phyloP scores from a whole-genome alignment of 2,329 filamentous ascomycete genomes.

The Purpureocillium lavendulum region DNA sequence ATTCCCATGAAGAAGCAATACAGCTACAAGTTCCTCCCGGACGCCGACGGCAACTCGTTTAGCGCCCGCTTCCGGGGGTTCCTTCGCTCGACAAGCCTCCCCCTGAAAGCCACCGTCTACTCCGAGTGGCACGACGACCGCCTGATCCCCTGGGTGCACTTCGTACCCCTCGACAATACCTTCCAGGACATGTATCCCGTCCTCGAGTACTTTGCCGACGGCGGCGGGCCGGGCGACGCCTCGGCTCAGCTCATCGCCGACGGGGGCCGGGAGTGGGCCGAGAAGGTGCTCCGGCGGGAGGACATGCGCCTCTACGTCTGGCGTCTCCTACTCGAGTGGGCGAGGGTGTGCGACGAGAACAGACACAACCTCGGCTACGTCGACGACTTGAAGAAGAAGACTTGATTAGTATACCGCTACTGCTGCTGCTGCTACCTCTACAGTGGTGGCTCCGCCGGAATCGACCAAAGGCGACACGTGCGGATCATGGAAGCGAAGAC shows the following conservation, averaged over 20 bases:
- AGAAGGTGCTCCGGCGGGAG: constrained; percentile 51
- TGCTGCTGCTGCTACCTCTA: too few relatives aligned
- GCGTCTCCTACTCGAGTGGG: constrained; percentile 51
- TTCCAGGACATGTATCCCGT: constrained; percentile 59
- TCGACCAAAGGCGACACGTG: too few relatives aligned
- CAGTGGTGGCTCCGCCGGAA: too few relatives aligned
- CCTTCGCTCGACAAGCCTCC: constrained; percentile 53
- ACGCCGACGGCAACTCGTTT: constrained; percentile 63
- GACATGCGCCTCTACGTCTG: constrained; percentile 62
- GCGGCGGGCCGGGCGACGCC: constrained; percentile 35
- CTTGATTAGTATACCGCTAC: too few relatives aligned
- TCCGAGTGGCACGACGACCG: constrained; percentile 68
- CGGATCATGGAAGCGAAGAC: too few relatives aligned
- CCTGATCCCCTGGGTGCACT: constrained; percentile 63
- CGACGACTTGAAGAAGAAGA: constrained; percentile 28
- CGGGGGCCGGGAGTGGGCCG: constrained; percentile 51
- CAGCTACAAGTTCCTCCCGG: constrained; percentile 56
- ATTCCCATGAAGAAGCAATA: constrained; percentile 43
- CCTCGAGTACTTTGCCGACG: constrained; percentile 56
- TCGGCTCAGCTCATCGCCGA: constrained; percentile 53
- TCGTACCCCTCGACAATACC: constrained; percentile 62
- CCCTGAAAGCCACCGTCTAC: constrained; percentile 65
- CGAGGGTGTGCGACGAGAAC: constrained; percentile 37
- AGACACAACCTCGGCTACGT: constrained; percentile 35
- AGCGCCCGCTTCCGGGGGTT: constrained; percentile 56